These are phyloP conservation scores for Glycine tomentella DNA, from an alignment of 306 rosid genomes.

Conservation along the genomic window DNA sequence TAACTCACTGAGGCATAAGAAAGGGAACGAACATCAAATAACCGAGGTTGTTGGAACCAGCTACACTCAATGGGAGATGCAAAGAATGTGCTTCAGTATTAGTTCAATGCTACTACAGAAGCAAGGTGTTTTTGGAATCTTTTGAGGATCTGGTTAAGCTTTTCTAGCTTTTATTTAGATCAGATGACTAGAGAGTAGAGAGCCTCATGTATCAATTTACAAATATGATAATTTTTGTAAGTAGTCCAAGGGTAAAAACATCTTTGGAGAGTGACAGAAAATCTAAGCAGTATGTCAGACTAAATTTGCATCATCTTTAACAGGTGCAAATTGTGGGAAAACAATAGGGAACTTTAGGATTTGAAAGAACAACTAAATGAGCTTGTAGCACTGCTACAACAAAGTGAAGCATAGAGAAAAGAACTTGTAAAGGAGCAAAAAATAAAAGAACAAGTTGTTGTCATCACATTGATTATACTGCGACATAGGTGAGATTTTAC, in stretches of 20 bases:
- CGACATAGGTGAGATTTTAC: slow-evolving; percentile 63
- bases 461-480: slow-evolving; percentile 56
- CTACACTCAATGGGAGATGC: slow-evolving; percentile 84
- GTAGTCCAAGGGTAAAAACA: slow-evolving; percentile 27
- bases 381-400: slow-evolving; percentile 60
- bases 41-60: slow-evolving; percentile 83
- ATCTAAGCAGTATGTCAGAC: slow-evolving; percentile 2
- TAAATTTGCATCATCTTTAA: slow-evolving; percentile 49
- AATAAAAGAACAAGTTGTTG: slow-evolving; percentile 58
- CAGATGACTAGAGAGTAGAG: slow-evolving; percentile 11
- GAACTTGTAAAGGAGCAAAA: slow-evolving; percentile 73
- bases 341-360: slow-evolving; percentile 72
- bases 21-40: slow-evolving; percentile 63
- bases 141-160: slow-evolving; percentile 38
- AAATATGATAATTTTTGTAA: slow-evolving; percentile 1
- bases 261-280: slow-evolving; percentile 15
- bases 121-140: slow-evolving; percentile 65
- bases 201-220: slow-evolving; percentile 16
- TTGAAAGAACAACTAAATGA: slow-evolving; percentile 77
- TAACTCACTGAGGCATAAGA: slow-evolving; percentile 81
- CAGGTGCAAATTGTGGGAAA: too few species aligned
- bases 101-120: slow-evolving; percentile 68
- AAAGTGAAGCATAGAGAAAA: slow-evolving; percentile 69
- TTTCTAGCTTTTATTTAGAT: slow-evolving; percentile 29
- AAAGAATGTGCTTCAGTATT: slow-evolving; percentile 70